Percentiles rank a stretch among this genome's conserved stretches.
Conservation (phyloP, 2,329 filamentous ascomycete species). For the Fusarium concolor region DNA sequence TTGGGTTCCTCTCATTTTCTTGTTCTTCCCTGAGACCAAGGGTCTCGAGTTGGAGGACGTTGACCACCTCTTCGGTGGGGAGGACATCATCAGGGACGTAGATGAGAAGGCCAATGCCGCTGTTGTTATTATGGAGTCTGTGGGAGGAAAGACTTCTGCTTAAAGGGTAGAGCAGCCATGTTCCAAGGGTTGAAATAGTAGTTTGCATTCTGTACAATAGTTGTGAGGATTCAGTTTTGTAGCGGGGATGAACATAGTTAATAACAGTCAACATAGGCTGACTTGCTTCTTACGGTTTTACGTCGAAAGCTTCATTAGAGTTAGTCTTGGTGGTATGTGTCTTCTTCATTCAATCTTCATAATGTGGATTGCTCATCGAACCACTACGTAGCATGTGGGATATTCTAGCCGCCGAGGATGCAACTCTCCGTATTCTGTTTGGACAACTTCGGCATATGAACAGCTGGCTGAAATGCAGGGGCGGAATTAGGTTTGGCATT, state of each 20-base stretch:
- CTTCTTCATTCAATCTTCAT: background rate
- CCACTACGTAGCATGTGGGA: background rate
- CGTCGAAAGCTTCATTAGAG: too few species aligned
- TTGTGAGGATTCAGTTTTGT: background rate
- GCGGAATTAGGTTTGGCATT: background rate
- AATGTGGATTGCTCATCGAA: background rate
- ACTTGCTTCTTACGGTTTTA: background rate
- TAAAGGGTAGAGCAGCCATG: background rate
- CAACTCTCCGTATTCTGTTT: background rate
- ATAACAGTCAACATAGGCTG: background rate
- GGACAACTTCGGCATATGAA: background rate
- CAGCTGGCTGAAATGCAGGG: background rate
- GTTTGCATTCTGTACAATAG: background rate
- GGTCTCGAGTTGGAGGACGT: slow-evolving; percentile 62
- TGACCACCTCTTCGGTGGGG: slow-evolving; percentile 46
- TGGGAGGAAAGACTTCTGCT: background rate
- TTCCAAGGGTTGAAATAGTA: background rate
- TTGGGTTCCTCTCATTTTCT: slow-evolving; percentile 49
- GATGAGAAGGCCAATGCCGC: slow-evolving; percentile 28
- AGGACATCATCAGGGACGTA: slow-evolving; percentile 20
- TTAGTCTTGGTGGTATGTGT: too few species aligned
- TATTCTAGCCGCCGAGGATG: background rate
- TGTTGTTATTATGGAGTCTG: slow-evolving; percentile 20
- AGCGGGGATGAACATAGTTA: background rate
- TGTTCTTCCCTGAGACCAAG: slow-evolving; percentile 62